These are phyloP conservation scores for Suillus paluster DNA, from an alignment of 768 basidiomycete species.

Conservation along the genomic window DNA sequence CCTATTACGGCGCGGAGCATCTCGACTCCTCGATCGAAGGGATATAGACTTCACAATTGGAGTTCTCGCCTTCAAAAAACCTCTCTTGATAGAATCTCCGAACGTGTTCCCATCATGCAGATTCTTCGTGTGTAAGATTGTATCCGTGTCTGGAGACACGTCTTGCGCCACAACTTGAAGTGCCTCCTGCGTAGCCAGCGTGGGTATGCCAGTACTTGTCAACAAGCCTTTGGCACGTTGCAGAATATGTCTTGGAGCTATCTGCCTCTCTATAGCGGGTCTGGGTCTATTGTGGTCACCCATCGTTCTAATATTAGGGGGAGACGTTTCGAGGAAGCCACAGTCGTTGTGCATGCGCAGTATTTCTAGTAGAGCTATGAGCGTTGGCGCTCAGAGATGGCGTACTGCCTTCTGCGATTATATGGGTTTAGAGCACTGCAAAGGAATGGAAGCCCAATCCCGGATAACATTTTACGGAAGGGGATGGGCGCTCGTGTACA, in stretches of 20 bases:
- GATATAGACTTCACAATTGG: conserved; percentile 36
- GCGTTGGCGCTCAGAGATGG: background rate
- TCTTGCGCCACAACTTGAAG: conserved; percentile 23
- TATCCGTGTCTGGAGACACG: conserved; percentile 14
- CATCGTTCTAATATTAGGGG: background rate
- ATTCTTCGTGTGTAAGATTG: background rate
- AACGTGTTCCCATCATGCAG: conserved; percentile 15
- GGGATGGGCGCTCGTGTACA: background rate
- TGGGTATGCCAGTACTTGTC: conserved; percentile 34
- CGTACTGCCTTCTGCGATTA: background rate
- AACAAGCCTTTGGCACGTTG: conserved; percentile 44
- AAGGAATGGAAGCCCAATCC: background rate
- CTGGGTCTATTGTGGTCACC: background rate
- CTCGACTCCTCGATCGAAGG: conserved; percentile 15
- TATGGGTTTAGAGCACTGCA: background rate
- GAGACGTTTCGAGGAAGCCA: background rate
- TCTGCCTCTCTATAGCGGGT: conserved; percentile 3
- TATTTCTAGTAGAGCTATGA: background rate
- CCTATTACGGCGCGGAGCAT: conserved; percentile 28
- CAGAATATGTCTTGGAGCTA: conserved; percentile 28
- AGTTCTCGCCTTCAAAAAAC: conserved; percentile 38
- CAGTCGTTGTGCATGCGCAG: background rate
- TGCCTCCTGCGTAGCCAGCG: conserved; percentile 11
- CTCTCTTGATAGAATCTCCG: conserved; percentile 39
- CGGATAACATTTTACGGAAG: background rate